Base-by-base conservation (phyloP, 495 filamentous ascomycete genomes). In the Penicillium tannophilum region DNA sequence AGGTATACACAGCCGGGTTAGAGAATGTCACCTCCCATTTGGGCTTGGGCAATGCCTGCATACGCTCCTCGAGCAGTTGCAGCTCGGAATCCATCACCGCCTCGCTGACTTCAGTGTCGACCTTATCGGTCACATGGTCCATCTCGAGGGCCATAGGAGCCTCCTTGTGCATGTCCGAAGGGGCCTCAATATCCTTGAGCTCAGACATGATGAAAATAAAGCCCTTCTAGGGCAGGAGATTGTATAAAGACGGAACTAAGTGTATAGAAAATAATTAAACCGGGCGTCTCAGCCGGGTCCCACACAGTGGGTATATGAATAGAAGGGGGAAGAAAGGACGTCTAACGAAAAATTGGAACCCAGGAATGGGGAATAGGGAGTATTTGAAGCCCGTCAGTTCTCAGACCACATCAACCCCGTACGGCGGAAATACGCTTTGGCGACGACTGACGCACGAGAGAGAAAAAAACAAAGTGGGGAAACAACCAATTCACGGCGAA, bases 1-100 rank as follows among this genome's bases (percentile, higher is more conserved):
- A 86, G 35, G 83, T 86, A 62, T 85, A 87, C 45, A 67, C 41
- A 36, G 67, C 70, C 0, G 79, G 79, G 59, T 76, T 77, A 41
- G 67, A 57, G 31, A 74, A 47, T 2, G 60, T 68, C 23, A 76
- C 44, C 20, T 72, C 64, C 26, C 75, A 64, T 42, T 63, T 59
- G n/a, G 68, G 51, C 58, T 63, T 64, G 52, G 71, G 74, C 26
- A 72, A 9, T 7, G 58, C 47, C 26, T 63, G 65, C 24, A 71
- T 39, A 46, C 72, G 63, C 11, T 63, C 63, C 60, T 78, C 75
- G 1, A 78, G 67, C 42, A 67, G 64, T 17, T 59, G 52, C 8
- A 77, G 45, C 52, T 76, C 73, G 2, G 70, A 64, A 43, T 77
- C 66, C 72, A 77, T 76, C 16, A 64, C 75, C 8, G 72, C 70